phyloP scores from a whole-genome alignment of 805 yeast genomes.

The Candida ortonii region DNA sequence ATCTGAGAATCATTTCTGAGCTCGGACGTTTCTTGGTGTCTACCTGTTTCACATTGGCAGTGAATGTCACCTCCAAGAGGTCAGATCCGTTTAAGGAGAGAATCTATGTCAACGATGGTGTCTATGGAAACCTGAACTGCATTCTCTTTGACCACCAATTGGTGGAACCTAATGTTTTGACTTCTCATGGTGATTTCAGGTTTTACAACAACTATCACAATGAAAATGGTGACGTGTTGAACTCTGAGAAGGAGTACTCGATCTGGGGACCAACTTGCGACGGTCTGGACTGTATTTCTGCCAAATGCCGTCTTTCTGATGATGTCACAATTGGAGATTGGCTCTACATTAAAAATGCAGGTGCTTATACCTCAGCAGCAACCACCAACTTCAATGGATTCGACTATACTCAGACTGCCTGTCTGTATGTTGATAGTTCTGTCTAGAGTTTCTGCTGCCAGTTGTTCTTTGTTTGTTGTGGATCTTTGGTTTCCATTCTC shows the following conservation, averaged over 20 bases:
- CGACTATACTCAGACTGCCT: slow-evolving; percentile 53
- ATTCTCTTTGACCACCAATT: slow-evolving; percentile 87
- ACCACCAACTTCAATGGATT: slow-evolving; percentile 94
- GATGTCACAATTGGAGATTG: slow-evolving; percentile 84
- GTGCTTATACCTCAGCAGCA: slow-evolving; percentile 92
- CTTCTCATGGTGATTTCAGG: slow-evolving; percentile 43
- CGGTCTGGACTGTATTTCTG: slow-evolving; percentile 81
- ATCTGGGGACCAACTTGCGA: slow-evolving; percentile 99
- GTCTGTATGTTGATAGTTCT: slow-evolving; percentile 54
- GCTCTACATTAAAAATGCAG: slow-evolving; percentile 78
- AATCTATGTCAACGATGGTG: slow-evolving; percentile 92
- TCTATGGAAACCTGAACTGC: slow-evolving; percentile 93
- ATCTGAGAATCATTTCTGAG: slow-evolving; percentile 70
- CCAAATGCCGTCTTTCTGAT: slow-evolving; percentile 48
- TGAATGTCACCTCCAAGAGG: slow-evolving; percentile 84
- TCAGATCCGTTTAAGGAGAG: slow-evolving; percentile 46
- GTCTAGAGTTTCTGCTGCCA: slow-evolving; percentile 3
- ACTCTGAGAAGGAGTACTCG: slow-evolving; percentile 41
- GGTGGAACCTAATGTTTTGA: slow-evolving; percentile 67
- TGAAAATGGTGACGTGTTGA: slow-evolving; percentile 10
- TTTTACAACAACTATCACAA: slow-evolving; percentile 19
- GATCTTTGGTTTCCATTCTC: slow-evolving; percentile 1
- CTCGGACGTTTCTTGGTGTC: slow-evolving; percentile 92
- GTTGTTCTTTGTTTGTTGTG: slow-evolving; percentile 1
- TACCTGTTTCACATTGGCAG: slow-evolving; percentile 78